phyloP scores from a whole-genome alignment of 441 rosid species.

The Bocquillonia castaneifolia region DNA sequence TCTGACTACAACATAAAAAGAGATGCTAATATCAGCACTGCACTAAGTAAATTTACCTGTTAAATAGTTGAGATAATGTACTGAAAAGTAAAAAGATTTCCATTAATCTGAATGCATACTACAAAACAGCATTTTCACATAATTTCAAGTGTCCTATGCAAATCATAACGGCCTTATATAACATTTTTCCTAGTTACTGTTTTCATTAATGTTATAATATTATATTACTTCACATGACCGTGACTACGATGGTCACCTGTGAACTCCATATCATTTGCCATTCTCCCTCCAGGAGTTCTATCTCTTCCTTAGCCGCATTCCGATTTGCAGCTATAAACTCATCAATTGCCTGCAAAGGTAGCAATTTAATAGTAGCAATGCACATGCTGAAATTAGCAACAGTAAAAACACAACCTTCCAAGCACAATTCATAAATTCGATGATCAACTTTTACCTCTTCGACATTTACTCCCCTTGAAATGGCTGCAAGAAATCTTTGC shows the following conservation, averaged over 20 bases:
- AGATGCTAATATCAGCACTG: no score
- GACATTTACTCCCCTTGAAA: conserved; percentile 52
- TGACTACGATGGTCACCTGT: no score
- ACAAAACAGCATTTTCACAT: neutral
- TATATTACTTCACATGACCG: no score
- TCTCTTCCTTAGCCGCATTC: conserved; percentile 33
- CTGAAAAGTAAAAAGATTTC: no score
- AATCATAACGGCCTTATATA: no score
- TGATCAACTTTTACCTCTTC: conserved; percentile 40
- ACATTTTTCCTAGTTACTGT: no score
- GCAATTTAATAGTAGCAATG: conserved; percentile 1
- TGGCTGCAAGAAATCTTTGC: conserved; percentile 64
- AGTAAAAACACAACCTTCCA: neutral
- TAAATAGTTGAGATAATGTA: neutral
- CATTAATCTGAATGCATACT: neutral
- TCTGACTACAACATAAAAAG: no score
- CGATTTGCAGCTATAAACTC: conserved; percentile 45
- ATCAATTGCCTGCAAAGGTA: conserved; percentile 56
- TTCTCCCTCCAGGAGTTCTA: conserved; percentile 64
- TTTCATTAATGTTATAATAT: no score
- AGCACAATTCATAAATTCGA: neutral
- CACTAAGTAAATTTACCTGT: conserved; percentile 12
- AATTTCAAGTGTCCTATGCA: neutral
- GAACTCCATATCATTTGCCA: conserved; percentile 99
- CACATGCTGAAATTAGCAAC: neutral